phyloP scores from a whole-genome alignment of 257 asterid genomes.

The Solanum tarapatanum region DNA sequence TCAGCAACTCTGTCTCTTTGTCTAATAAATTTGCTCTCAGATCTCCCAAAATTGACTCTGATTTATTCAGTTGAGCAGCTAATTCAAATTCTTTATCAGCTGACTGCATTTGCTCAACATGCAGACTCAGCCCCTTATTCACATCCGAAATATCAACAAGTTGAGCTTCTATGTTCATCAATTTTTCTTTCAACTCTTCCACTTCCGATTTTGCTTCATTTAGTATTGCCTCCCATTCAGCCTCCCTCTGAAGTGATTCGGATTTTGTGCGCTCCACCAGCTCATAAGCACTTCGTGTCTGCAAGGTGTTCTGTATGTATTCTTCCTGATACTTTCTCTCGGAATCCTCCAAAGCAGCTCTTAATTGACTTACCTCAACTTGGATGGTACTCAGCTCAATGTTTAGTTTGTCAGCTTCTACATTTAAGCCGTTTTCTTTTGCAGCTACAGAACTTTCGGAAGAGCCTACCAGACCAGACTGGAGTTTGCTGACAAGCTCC shows the following conservation, averaged over 20 bases:
- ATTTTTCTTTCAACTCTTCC: slow-evolving; percentile 31
- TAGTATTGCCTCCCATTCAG: slow-evolving; percentile 42
- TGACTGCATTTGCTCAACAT: slow-evolving; percentile 9
- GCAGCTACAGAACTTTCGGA: slow-evolving; percentile 1
- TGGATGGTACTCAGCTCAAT: slow-evolving; percentile 24
- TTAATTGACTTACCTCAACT: slow-evolving; percentile 33
- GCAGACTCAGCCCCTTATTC: slow-evolving; percentile 9
- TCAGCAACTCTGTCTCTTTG: slow-evolving; percentile 37
- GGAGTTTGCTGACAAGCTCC: slow-evolving; percentile 40
- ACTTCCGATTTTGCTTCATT: slow-evolving; percentile 28
- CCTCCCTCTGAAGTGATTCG: slow-evolving; percentile 30
- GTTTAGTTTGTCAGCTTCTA: slow-evolving; percentile 10
- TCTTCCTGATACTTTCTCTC: slow-evolving; percentile 58
- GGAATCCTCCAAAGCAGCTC: slow-evolving; percentile 55
- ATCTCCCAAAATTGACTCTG: slow-evolving; percentile 28
- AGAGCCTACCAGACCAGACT: slow-evolving; percentile 12
- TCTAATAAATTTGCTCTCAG: slow-evolving; percentile 33
- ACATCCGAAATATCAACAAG: slow-evolving; percentile 7
- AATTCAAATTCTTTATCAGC: slow-evolving; percentile 16
- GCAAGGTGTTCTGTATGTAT: slow-evolving; percentile 45
- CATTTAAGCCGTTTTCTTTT: slow-evolving; percentile 1
- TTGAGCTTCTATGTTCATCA: slow-evolving; percentile 28
- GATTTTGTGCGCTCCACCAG: slow-evolving; percentile 44
- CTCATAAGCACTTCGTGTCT: slow-evolving; percentile 55
- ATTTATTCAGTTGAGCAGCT: slow-evolving; percentile 15